phyloP scores from a whole-genome alignment of 495 filamentous ascomycete genomes.

The Parmelia sp. region DNA sequence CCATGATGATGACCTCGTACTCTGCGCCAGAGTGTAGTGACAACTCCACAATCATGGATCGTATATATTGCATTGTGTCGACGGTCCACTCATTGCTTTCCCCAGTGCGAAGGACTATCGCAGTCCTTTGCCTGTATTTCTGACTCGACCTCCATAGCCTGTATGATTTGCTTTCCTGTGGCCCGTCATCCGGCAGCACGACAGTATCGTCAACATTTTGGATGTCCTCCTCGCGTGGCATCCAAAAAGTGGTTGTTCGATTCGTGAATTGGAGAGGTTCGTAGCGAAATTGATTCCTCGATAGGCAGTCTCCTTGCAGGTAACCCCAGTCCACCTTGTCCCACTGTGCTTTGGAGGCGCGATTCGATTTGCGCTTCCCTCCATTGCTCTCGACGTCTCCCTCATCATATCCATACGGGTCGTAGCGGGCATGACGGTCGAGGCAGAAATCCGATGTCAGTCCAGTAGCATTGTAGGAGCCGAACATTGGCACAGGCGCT shows the following conservation, averaged over 20 bases:
- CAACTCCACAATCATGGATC: constrained; percentile 67
- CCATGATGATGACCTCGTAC: constrained; percentile 69
- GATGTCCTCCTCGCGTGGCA: constrained; percentile 15
- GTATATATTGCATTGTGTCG: constrained; percentile 64
- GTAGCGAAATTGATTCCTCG: constrained; percentile 57
- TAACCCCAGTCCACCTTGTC: constrained; percentile 61
- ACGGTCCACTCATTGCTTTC: constrained; percentile 61
- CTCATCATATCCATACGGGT: constrained; percentile 45
- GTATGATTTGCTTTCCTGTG: constrained; percentile 3
- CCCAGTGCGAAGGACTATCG: constrained; percentile 63
- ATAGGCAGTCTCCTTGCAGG: constrained; percentile 58
- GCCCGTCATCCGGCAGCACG: constrained; percentile 7
- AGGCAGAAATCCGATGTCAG: constrained; percentile 45
- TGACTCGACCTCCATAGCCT: constrained; percentile 9
- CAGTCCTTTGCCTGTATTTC: constrained; percentile 45
- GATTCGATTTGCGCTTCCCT: constrained; percentile 21
- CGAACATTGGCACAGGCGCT: constrained; percentile 41
- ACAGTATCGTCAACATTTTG: constrained; percentile 14
- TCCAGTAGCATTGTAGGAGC: constrained; percentile 43
- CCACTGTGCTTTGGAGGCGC: constrained; percentile 49
- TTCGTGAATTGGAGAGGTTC: constrained; percentile 9
- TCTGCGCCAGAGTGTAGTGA: constrained; percentile 66
- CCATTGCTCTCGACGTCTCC: constrained; percentile 25
- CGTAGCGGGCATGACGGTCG: constrained; percentile 50
- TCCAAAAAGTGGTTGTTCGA: constrained; percentile 13